Conservation (phyloP, 192 early-diverging fungal genomes). For the Podila epicladia region DNA sequence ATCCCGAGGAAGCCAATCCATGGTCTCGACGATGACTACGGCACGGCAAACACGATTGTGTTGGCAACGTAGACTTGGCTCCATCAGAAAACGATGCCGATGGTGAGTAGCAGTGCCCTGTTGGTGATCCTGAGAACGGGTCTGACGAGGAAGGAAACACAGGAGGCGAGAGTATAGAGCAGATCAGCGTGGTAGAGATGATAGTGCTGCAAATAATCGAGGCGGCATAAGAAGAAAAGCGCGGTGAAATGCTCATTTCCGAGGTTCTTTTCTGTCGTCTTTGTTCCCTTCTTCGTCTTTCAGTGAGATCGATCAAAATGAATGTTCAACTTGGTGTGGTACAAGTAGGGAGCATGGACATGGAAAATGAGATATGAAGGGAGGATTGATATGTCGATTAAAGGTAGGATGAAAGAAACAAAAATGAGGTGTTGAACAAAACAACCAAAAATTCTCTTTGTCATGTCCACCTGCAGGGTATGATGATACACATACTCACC, state of each 20-base stretch:
- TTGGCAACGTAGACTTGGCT: not conserved
- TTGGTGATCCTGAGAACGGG: not conserved
- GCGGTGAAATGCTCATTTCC: slow-evolving; percentile 11
- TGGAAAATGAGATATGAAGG: not conserved
- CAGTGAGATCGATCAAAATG: not conserved
- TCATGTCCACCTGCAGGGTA: no score
- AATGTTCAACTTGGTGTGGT: not conserved
- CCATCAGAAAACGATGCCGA: not conserved
- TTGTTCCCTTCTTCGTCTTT: no score
- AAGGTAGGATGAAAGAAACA: not conserved
- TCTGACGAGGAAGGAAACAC: slow-evolving; percentile 3
- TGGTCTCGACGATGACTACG: not conserved
- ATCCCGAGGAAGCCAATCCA: not conserved
- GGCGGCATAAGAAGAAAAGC: slow-evolving; percentile 10
- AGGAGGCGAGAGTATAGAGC: slow-evolving; percentile 5
- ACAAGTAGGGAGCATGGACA: not conserved
- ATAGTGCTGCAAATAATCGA: slow-evolving; percentile 36
- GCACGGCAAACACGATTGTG: not conserved
- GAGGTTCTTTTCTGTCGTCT: not conserved
- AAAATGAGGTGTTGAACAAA: not conserved
- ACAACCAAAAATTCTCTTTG: no score
- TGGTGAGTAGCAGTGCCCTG: not conserved
- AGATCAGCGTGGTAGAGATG: slow-evolving; percentile 39
- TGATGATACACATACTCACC: no score
- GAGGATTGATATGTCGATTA: not conserved